Evolutionary conservation across 176 grass and related monocot species (phyloP).

Genomic region (Themeda triandra): DNA sequence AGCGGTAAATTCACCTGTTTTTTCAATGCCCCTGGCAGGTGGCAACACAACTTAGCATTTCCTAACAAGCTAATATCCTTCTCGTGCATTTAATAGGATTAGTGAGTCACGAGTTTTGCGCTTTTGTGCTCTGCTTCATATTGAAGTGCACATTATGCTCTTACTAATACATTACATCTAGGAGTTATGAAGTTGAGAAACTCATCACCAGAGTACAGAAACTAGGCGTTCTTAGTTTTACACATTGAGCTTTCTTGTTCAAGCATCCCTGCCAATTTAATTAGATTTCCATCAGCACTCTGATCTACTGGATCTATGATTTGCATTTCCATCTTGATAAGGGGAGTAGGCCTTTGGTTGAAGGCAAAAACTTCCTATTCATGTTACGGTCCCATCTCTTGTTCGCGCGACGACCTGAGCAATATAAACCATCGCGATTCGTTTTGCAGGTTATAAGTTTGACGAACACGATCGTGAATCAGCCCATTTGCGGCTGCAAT

Average conservation of each 20-base stretch:
- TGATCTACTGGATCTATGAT: conserved; percentile 12
- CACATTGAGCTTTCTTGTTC: not conserved
- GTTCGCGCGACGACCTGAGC: conserved; percentile 30
- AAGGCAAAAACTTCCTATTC: conserved; percentile 4
- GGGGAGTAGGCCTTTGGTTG: not conserved
- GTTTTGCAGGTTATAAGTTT: conserved; percentile 99
- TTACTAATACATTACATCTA: not conserved
- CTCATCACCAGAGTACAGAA: not conserved
- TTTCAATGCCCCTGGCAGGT: not conserved
- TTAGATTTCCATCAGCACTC: not conserved
- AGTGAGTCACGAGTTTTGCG: no score
- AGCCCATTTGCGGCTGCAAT: conserved; percentile 96
- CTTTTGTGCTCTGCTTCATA: not conserved
- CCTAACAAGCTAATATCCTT: not conserved
- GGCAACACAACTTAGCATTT: not conserved
- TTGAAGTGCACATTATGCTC: not conserved
- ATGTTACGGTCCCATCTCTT: conserved; percentile 37
- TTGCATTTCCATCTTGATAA: conserved; percentile 26
- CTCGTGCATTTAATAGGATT: not conserved
- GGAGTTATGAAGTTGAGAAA: not conserved
- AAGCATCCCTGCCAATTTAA: conserved; percentile 1
- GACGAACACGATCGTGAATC: conserved; percentile 95
- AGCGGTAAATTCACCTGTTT: not conserved
- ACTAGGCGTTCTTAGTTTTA: not conserved
- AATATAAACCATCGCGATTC: conserved; percentile 72